Conservation (phyloP, 2,329 filamentous ascomycete species). For the Colletotrichum destructivum region DNA sequence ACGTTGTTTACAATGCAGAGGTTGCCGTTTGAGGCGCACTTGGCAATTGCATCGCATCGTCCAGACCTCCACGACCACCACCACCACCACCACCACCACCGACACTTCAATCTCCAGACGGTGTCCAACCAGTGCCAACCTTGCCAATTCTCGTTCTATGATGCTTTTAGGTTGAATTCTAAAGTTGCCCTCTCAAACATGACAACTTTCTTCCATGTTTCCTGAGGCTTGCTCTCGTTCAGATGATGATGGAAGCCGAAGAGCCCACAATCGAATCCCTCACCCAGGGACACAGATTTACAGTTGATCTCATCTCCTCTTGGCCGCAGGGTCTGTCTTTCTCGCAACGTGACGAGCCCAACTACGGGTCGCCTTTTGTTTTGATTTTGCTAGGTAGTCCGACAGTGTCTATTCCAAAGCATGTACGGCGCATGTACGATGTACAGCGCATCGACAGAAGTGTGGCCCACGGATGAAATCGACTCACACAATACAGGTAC, state of each 20-base stretch:
- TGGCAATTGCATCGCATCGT: not conserved
- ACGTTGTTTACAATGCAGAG: not conserved
- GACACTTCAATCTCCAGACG: no score
- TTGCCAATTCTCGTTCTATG: not conserved
- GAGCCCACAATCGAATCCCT: conserved; percentile 13
- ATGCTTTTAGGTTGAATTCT: conserved; percentile 20
- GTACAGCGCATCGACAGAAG: not conserved
- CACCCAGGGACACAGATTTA: conserved; percentile 3
- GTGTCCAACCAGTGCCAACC: no score
- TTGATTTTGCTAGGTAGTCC: conserved; percentile 3
- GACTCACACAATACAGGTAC: not conserved
- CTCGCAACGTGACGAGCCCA: conserved; percentile 11
- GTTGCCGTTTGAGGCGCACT: not conserved
- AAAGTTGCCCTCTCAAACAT: conserved; percentile 33
- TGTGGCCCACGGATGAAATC: not conserved
- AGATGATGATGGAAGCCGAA: conserved; percentile 33
- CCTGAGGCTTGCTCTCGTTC: conserved; percentile 29
- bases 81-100: no score
- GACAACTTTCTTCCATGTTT: conserved; percentile 34
- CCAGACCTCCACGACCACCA: not conserved
- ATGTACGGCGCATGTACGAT: not conserved
- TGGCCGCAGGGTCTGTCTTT: conserved; percentile 15
- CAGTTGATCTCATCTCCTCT: conserved; percentile 31
- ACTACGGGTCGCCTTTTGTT: not conserved
- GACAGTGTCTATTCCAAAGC: not conserved